Evolutionary conservation across 2,329 filamentous ascomycete genomes (phyloP), one percentile per base, ranked within the genome.

Genomic region (Endoconidiophora laricicola): DNA sequence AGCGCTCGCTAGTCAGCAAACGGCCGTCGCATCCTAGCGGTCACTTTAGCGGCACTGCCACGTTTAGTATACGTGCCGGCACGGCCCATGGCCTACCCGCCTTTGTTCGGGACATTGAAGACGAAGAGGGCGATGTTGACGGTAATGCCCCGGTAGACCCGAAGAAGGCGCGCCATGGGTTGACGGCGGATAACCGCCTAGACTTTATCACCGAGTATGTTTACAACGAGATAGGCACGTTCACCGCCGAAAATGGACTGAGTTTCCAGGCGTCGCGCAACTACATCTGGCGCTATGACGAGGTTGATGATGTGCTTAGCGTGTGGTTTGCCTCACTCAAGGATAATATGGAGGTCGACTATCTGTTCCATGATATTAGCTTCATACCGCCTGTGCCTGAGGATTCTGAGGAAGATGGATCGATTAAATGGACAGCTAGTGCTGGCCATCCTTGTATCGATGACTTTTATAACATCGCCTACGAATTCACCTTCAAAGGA

Each of bases 301-400:
- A 81, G 55, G 57, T 52, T 7, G 65, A 59, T 1, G 81, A 86
- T 57, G 62, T 61, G 24, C 65, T 88, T 20, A 82, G 76, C 53
- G 78, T 83, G 1, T 88, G 83, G 83, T 87, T 87, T 57, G 77
- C 77, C 38, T 77, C 78, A 55, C 69, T 73, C 1, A 74, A 81
- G 14, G 78, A 84, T 55, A 63, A 69, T 14, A 67, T 68, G 49
- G 70, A 70, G 12, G 78, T 79, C 0, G 83, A 86, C 59, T 83
- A 86, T 55, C 65, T 87, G 18, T 90, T 88, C 61, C 83, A 87
- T 57, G 73, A 79, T 55, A 65, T 87, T n/a, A 72, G 81, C 52
- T 83, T 87, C 56, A 52, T 66, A 20, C 55, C 66, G 6, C 65
- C 67, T 0, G 57, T 57, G 1, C 54, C 57, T 2, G 53, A 60